These are phyloP conservation scores for Alternaria sp. DNA, from an alignment of 2,329 filamentous ascomycete species.

Conservation along the genomic window DNA sequence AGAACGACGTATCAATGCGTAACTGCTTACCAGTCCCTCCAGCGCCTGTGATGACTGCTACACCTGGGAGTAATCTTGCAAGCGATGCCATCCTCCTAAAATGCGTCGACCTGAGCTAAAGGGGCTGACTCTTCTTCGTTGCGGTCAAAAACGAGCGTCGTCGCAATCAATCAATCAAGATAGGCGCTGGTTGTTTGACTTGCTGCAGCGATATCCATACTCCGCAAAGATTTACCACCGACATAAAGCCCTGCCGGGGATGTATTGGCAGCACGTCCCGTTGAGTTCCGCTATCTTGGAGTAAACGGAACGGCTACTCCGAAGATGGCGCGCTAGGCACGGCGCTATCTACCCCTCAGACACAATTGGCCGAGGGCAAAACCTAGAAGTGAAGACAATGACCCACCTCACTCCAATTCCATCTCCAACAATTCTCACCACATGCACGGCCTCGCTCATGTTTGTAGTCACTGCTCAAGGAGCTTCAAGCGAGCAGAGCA, in stretches of 20 bases:
- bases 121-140: neutral
- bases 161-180: neutral
- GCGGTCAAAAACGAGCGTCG: neutral
- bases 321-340: neutral
- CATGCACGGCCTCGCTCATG: conserved; percentile 38
- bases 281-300: conserved; percentile 9
- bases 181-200: neutral
- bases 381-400: conserved; percentile 5
- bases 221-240: neutral
- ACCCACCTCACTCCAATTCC: conserved; percentile 16
- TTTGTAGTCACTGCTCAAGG: conserved; percentile 37
- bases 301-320: conserved; percentile 1
- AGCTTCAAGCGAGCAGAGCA: conserved; percentile 44
- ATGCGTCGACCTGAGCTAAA: neutral
- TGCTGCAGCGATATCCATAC: neutral
- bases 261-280: neutral
- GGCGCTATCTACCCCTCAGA: conserved; percentile 11
- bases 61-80: conserved; percentile 33
- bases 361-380: conserved; percentile 4
- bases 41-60: conserved; percentile 46
- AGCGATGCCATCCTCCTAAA: conserved; percentile 20
- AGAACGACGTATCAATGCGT: neutral
- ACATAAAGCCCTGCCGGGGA: neutral
- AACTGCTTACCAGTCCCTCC: conserved; percentile 43
- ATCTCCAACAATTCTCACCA: conserved; percentile 28